A percentile compares a stretch with the other conserved stretches of the same genome.
phyloP scores from a whole-genome alignment of 371 early-diverging fungal species.

The Dichotomocladium elegans region DNA sequence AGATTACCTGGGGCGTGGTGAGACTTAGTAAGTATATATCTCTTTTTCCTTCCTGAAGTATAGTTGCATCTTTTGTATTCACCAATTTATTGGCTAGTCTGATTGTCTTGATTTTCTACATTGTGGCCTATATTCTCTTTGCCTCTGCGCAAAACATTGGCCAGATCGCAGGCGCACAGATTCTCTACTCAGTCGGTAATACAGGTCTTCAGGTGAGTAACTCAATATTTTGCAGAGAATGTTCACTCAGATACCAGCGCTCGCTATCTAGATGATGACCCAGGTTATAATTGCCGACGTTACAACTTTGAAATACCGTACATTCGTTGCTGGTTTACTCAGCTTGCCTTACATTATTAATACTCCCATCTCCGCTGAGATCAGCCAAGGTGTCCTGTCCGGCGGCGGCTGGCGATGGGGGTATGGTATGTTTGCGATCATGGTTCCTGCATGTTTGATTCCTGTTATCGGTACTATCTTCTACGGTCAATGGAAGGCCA shows the following conservation, averaged over 20 bases:
- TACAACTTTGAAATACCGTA: conserved; percentile 6
- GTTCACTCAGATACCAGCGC: neutral
- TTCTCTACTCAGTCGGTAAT: conserved; percentile 11
- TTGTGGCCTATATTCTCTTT: conserved; percentile 12
- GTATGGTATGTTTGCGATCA: conserved; percentile 18
- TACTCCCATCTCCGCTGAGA: conserved; percentile 5
- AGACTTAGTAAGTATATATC: conserved; percentile 10
- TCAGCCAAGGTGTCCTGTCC: neutral
- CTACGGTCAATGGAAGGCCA: conserved; percentile 14
- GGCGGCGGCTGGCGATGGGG: conserved; percentile 16
- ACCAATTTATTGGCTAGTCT: neutral
- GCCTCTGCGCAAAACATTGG: conserved; percentile 9
- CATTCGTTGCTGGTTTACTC: conserved; percentile 6
- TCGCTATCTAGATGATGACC: conserved; percentile 1
- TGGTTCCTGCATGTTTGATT: conserved; percentile 13
- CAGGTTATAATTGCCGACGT: conserved; percentile 2
- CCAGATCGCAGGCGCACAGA: conserved; percentile 9
- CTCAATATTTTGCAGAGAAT: neutral
- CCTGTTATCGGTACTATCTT: conserved; percentile 11
- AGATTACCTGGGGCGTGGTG: conserved; percentile 19
- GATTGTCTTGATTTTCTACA: conserved; percentile 2
- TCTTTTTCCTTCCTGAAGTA: neutral
- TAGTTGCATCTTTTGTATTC: neutral
- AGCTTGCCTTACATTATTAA: conserved; percentile 11
- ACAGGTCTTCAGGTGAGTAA: conserved; percentile 13